Evolutionary conservation across 2,329 filamentous ascomycete species (phyloP).

Genomic region (Tolypocladium amazonense): DNA sequence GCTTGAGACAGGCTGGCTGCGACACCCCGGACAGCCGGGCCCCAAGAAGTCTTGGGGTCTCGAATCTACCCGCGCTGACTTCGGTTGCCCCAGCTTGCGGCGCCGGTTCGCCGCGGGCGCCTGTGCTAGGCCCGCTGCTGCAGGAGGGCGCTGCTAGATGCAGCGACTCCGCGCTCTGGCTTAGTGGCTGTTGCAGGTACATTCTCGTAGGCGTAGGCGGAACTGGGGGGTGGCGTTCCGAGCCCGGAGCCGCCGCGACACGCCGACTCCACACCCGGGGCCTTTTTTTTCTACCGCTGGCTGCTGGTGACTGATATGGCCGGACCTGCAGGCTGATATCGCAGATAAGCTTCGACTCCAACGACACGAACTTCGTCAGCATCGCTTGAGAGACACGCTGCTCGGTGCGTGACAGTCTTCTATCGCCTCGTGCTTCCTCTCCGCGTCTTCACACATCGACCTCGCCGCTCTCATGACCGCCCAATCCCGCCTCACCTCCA

Average conservation of each 20-base stretch:
- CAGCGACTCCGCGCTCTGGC: not conserved
- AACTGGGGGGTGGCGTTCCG: not conserved
- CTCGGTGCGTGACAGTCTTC: not conserved
- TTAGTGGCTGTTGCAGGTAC: not conserved
- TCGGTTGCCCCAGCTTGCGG: not conserved
- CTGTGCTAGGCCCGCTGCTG: not conserved
- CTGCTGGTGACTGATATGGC: not conserved
- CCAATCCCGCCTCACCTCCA: constrained; percentile 1
- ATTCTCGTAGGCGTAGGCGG: not conserved
- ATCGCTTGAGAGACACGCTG: not conserved
- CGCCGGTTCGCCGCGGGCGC: not conserved
- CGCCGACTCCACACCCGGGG: not conserved
- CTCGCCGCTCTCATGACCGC: constrained; percentile 10
- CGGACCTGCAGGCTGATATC: not conserved
- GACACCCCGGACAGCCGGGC: not conserved
- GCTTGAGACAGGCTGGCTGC: not conserved
- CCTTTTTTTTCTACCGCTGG: not conserved
- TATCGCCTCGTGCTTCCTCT: not conserved
- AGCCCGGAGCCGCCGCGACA: not conserved
- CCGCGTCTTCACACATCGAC: not conserved
- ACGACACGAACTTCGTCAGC: not conserved
- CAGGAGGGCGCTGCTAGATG: not conserved
- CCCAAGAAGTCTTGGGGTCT: no score
- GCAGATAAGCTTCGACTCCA: not conserved
- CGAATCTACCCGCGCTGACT: not conserved